Evolutionary conservation across 2,329 filamentous ascomycete species (phyloP).

Genomic region (Diplodia seriata): DNA sequence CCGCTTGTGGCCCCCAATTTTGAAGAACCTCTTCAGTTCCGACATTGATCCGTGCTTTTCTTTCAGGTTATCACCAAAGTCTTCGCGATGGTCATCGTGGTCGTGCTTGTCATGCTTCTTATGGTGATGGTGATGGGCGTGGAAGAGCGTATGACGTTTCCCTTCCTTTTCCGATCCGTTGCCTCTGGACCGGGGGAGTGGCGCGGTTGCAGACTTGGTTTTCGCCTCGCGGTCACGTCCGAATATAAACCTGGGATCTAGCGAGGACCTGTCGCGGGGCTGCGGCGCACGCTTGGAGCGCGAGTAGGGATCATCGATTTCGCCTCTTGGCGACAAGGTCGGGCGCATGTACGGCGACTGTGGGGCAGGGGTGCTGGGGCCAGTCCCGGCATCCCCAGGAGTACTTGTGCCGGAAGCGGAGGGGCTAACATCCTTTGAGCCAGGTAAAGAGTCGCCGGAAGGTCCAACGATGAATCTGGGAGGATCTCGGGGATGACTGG

Average conservation of each 20-base stretch:
- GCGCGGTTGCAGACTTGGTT: conserved; percentile 43
- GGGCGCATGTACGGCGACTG: conserved; percentile 73
- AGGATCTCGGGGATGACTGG: conserved; percentile 56
- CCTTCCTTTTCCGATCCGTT: conserved; percentile 52
- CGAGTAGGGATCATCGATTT: conserved; percentile 86
- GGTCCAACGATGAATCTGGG: conserved; percentile 65
- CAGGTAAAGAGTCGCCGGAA: conserved; percentile 59
- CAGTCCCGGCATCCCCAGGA: conserved; percentile 50
- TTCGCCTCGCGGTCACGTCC: conserved; percentile 59
- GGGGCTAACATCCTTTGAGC: conserved; percentile 67
- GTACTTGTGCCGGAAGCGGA: conserved; percentile 62
- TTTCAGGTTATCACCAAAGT: conserved; percentile 41
- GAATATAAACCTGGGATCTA: conserved; percentile 87
- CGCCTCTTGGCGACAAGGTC: conserved; percentile 74
- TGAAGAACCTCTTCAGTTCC: conserved; percentile 96
- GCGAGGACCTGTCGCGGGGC: conserved; percentile 66
- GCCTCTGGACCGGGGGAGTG: conserved; percentile 55
- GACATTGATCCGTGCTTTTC: conserved; percentile 78
- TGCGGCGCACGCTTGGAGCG: conserved; percentile 78
- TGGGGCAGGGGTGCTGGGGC: conserved; percentile 49
- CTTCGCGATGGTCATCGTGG: conserved; percentile 54
- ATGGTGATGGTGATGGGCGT: conserved; percentile 58
- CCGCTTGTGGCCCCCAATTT: conserved; percentile 67
- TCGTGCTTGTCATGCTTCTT: conserved; percentile 58
- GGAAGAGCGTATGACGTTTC: conserved; percentile 63